Evolutionary conservation across 345 rosid genomes (phyloP).

Genomic region (Tarenaya hassleriana): DNA sequence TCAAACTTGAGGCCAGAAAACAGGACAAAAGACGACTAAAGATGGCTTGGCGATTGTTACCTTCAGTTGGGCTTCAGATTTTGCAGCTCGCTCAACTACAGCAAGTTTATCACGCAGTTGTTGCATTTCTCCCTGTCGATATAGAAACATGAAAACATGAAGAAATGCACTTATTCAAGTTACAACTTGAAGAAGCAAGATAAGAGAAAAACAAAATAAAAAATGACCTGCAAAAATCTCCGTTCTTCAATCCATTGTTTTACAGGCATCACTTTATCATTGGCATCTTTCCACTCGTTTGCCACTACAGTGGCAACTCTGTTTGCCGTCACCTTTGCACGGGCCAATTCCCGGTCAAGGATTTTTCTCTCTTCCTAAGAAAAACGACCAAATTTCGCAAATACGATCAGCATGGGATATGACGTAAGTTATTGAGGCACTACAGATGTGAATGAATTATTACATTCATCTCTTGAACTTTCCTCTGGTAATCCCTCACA

Average conservation of each 20-base stretch:
- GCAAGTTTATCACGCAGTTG: constrained; percentile 95
- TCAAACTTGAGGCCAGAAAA: constrained; percentile 16
- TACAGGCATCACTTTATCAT: constrained; percentile 99
- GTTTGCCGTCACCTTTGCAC: constrained; percentile 96
- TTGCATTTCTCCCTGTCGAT: constrained; percentile 91
- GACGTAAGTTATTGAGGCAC: not conserved
- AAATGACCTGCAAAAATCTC: constrained; percentile 87
- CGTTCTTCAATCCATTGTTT: constrained; percentile 99
- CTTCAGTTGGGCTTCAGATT: constrained; percentile 95
- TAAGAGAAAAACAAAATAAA: constrained; percentile 8
- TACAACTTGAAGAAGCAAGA: constrained; percentile 6
- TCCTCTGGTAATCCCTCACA: constrained; percentile 94
- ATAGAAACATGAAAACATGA: constrained; percentile 10
- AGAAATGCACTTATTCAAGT: constrained; percentile 3
- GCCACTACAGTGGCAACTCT: constrained; percentile 98
- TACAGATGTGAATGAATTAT: constrained; percentile 7
- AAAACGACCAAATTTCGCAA: constrained; percentile 12
- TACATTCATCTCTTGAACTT: constrained; percentile 99
- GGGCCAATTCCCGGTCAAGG: constrained; percentile 92
- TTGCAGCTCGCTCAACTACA: constrained; percentile 82
- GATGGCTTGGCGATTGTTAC: constrained; percentile 32
- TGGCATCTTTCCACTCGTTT: constrained; percentile 98
- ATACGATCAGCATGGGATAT: not conserved
- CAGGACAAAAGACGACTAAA: not conserved
- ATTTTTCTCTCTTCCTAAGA: constrained; percentile 87